phyloP scores from a whole-genome alignment of 2,329 filamentous ascomycete species.

The Pestalotiopsis sp. region DNA sequence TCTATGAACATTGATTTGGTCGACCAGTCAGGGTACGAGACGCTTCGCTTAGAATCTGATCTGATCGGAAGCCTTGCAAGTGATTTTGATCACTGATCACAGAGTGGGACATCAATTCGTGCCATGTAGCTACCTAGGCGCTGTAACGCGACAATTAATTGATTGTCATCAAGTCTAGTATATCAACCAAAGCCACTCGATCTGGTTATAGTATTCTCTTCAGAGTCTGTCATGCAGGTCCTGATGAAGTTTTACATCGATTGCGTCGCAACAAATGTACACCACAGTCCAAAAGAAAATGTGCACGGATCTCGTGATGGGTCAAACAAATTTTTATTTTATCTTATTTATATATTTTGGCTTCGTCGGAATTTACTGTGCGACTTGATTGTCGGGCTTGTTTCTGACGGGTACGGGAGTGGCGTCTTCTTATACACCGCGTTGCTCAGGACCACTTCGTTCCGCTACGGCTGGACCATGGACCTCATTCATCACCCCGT shows the following conservation, averaged over 20 bases:
- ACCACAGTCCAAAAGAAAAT: too few species aligned
- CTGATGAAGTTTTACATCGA: too few species aligned
- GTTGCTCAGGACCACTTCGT: neutral
- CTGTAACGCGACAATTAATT: neutral
- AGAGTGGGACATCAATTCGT: neutral
- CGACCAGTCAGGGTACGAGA: neutral
- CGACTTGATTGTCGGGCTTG: too few species aligned
- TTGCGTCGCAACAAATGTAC: too few species aligned
- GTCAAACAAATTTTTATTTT: too few species aligned
- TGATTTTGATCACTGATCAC: neutral
- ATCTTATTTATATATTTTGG: too few species aligned
- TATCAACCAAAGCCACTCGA: neutral
- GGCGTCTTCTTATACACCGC: neutral
- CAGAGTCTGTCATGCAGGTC: too few species aligned
- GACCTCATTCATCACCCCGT: neutral
- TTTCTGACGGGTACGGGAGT: too few species aligned
- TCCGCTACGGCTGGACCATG: neutral
- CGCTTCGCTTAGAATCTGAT: neutral
- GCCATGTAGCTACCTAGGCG: neutral
- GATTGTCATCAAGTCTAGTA: neutral
- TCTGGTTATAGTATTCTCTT: too few species aligned
- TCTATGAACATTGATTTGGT: neutral
- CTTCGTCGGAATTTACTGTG: too few species aligned
- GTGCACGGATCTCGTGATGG: too few species aligned
- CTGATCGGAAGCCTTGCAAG: neutral